Percentiles rank a stretch among this genome's conserved stretches.
phyloP scores from a whole-genome alignment of 2,329 filamentous ascomycete species.

The Boeremia exigua region DNA sequence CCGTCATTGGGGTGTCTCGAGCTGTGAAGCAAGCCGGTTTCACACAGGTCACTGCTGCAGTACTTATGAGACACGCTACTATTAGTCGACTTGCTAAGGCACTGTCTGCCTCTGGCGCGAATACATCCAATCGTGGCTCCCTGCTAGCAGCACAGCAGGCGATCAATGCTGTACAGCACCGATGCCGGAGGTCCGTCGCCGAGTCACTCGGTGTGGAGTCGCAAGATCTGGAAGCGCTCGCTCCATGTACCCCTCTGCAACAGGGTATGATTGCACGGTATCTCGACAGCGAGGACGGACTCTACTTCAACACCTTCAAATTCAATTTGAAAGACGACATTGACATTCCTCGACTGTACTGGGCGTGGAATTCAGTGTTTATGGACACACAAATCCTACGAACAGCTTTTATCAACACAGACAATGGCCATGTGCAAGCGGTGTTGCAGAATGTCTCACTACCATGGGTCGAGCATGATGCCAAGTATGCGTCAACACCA shows the following conservation, averaged over 20 bases:
- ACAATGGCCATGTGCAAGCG: constrained; percentile 78
- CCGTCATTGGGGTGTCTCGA: constrained; percentile 73
- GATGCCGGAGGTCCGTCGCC: constrained; percentile 61
- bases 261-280: constrained; percentile 82
- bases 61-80: constrained; percentile 66
- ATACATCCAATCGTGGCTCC: constrained; percentile 27
- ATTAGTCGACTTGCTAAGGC: constrained; percentile 51
- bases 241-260: constrained; percentile 84
- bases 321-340: constrained; percentile 60
- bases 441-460: constrained; percentile 57
- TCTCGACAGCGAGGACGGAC: constrained; percentile 59
- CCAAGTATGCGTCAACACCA: constrained; percentile 33
- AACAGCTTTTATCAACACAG: constrained; percentile 73
- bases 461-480: constrained; percentile 18
- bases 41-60: constrained; percentile 64
- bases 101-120: constrained; percentile 25
- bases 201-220: constrained; percentile 59
- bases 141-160: constrained; percentile 62
- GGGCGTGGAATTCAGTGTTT: constrained; percentile 65
- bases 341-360: constrained; percentile 57
- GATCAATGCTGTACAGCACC: constrained; percentile 69
- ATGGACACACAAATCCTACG: constrained; percentile 68
- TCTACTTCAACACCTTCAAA: constrained; percentile 81
- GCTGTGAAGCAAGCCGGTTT: constrained; percentile 70
- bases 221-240: constrained; percentile 71